A percentile compares a stretch with the other conserved stretches of the same genome.
These are phyloP conservation scores for Lonicera japonica DNA, from an alignment of 129 eudicot species.

Conservation along the genomic window DNA sequence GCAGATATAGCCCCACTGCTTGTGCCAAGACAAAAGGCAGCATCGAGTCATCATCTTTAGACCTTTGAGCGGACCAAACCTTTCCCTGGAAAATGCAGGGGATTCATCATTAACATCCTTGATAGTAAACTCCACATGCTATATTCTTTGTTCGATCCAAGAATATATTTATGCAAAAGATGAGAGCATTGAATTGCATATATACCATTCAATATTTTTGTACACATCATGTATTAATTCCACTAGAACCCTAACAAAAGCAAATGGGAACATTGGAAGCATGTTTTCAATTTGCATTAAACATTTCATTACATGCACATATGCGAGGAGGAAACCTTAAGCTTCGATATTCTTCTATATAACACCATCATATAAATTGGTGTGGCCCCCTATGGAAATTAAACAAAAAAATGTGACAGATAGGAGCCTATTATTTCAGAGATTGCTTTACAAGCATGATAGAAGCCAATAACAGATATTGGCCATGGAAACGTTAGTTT, in stretches of 20 bases:
- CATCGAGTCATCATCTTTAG: conserved; percentile 38
- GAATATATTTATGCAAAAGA: neutral
- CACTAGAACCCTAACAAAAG: neutral
- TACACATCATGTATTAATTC: neutral
- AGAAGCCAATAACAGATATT: neutral
- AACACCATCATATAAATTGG: neutral
- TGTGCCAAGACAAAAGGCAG: neutral
- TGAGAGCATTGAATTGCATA: neutral
- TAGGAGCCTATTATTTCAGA: no score
- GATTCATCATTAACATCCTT: conserved; percentile 32
- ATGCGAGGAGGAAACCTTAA: neutral
- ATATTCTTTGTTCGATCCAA: neutral
- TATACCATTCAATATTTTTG: neutral
- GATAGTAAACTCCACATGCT: conserved; percentile 2
- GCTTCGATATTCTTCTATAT: neutral
- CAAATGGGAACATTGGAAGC: neutral
- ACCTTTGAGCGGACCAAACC: conserved; percentile 65
- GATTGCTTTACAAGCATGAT: neutral
- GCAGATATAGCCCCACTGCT: conserved; percentile 32
- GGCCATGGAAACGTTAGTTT: no score
- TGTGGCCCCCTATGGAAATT: neutral
- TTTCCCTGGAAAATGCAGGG: conserved; percentile 75
- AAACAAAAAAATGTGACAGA: no score
- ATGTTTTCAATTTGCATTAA: neutral
- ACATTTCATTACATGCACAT: neutral